Percentiles rank a stretch among this genome's conserved stretches.
These are phyloP conservation scores for Plasmodium coatneyi DNA, from an alignment of 169 alveolate species.

Conservation along the genomic window DNA sequence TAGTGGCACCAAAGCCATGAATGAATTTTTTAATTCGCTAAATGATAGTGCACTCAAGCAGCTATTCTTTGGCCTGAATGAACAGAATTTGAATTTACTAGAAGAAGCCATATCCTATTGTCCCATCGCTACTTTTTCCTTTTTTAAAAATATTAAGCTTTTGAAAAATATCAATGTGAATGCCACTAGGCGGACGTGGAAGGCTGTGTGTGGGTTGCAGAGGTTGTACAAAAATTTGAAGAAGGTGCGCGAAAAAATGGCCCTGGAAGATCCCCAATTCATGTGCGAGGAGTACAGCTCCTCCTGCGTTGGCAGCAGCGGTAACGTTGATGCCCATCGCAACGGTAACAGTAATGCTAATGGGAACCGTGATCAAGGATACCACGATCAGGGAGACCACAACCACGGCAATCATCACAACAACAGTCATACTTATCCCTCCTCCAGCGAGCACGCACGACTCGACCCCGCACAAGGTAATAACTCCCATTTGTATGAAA, in stretches of 20 bases:
- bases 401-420: not conserved
- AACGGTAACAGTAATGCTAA: not conserved
- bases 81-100: conserved; percentile 38
- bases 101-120: conserved; percentile 74
- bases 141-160: conserved; percentile 60
- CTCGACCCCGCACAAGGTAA: conserved; percentile 7
- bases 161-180: conserved; percentile 49
- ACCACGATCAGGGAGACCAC: not conserved
- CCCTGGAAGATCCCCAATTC: conserved; percentile 20
- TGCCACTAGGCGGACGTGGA: conserved; percentile 71
- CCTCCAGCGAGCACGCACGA: not conserved
- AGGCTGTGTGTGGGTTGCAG: conserved; percentile 47
- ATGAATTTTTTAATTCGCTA: conserved; percentile 70
- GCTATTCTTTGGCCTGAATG: conserved; percentile 57
- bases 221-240: conserved; percentile 56
- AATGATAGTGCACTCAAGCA: conserved; percentile 55
- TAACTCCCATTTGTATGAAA: not conserved
- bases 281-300: conserved; percentile 5
- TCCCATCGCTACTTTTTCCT: conserved; percentile 60
- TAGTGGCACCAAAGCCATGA: conserved; percentile 71
- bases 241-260: conserved; percentile 14
- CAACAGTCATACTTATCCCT: not conserved
- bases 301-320: not conserved
- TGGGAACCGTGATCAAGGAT: not conserved
- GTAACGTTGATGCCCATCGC: not conserved